phyloP scores from a whole-genome alignment of 768 basidiomycete genomes.

The Boletus bicolor region DNA sequence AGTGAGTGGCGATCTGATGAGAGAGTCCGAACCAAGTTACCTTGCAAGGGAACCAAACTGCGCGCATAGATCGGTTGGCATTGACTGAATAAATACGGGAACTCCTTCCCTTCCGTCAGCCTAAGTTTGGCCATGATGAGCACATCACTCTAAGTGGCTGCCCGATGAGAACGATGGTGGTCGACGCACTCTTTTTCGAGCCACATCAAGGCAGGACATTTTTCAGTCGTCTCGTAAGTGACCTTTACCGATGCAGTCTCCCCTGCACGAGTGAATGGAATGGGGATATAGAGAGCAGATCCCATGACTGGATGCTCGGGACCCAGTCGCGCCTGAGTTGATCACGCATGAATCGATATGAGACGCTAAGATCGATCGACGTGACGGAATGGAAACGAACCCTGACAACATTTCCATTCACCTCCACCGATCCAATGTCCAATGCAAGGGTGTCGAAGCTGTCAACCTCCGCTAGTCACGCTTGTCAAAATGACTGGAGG shows the following conservation, averaged over 20 bases:
- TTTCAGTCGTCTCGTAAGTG: constrained; percentile 69
- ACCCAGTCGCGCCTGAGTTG: constrained; percentile 48
- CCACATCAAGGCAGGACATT: constrained; percentile 84
- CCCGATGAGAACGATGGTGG: not conserved
- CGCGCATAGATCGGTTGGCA: constrained; percentile 91
- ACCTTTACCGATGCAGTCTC: constrained; percentile 48
- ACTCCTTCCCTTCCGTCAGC: constrained; percentile 81
- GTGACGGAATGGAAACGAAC: constrained; percentile 34
- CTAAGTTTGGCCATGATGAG: constrained; percentile 31
- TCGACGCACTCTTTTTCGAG: constrained; percentile 66
- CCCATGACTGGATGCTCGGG: constrained; percentile 72
- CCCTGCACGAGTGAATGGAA: constrained; percentile 40
- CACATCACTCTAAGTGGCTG: not conserved
- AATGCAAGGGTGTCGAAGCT: constrained; percentile 54
- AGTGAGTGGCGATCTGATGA: not conserved
- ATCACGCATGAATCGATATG: not conserved
- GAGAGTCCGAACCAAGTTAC: constrained; percentile 29
- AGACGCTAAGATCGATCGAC: not conserved
- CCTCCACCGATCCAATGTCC: constrained; percentile 50
- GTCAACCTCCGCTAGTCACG: not conserved
- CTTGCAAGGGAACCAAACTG: constrained; percentile 75
- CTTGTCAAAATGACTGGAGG: not conserved
- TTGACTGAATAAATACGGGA: constrained; percentile 89
- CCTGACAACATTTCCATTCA: constrained; percentile 43
- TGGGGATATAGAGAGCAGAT: constrained; percentile 60